A percentile compares a stretch with the other conserved stretches of the same genome.
Conservation (phyloP, 768 basidiomycete species). For the Russula vinacea region DNA sequence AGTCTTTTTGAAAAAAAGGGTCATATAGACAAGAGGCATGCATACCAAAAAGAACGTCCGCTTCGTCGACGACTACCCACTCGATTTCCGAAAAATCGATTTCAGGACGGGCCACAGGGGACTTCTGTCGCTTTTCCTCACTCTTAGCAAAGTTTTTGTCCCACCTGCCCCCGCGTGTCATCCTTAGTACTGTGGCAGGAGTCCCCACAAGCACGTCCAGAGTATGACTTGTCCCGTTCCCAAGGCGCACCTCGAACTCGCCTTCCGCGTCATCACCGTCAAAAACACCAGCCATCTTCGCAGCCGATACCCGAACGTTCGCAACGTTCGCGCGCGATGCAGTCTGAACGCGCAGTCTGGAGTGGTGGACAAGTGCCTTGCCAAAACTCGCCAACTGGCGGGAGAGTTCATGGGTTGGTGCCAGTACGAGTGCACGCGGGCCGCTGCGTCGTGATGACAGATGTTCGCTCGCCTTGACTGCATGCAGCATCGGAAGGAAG, state of each 20-base stretch:
- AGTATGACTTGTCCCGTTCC: constrained; percentile 29
- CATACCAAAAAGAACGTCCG: constrained; percentile 84
- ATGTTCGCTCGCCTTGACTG: constrained; percentile 65
- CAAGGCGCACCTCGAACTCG: constrained; percentile 31
- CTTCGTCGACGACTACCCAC: constrained; percentile 90
- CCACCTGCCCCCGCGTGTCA: constrained; percentile 55
- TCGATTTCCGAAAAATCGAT: constrained; percentile 69
- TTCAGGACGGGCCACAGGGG: constrained; percentile 49
- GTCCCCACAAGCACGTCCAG: constrained; percentile 66
- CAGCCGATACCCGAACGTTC: constrained; percentile 39
- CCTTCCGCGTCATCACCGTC: constrained; percentile 28
- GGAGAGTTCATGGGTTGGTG: constrained; percentile 86
- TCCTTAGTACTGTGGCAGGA: constrained; percentile 59
- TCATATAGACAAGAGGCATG: constrained; percentile 8
- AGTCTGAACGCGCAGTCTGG: constrained; percentile 74
- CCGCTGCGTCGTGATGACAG: constrained; percentile 29
- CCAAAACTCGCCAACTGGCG: constrained; percentile 75
- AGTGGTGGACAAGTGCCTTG: constrained; percentile 68
- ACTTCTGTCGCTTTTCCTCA: constrained; percentile 36
- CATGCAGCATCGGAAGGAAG: constrained; percentile 77
- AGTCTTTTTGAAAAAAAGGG: not conserved
- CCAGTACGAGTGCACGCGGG: constrained; percentile 77
- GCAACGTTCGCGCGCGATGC: constrained; percentile 56
- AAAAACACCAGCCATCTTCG: constrained; percentile 47
- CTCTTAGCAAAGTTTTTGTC: constrained; percentile 40